phyloP scores from a whole-genome alignment of 176 grass and related monocot species.

The Rhynchospora pubera region DNA sequence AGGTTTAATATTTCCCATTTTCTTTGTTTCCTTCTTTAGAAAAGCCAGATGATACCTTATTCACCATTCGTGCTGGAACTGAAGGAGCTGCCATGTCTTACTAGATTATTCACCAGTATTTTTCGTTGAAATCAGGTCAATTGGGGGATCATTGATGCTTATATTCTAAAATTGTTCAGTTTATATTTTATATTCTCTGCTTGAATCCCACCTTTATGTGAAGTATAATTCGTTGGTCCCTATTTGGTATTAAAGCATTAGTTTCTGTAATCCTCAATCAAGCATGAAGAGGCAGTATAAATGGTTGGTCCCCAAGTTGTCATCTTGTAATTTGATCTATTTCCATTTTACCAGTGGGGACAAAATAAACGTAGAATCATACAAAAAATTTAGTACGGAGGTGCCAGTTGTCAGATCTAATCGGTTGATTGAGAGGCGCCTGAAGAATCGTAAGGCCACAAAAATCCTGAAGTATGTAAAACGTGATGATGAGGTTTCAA shows the following conservation, averaged over 20 bases:
- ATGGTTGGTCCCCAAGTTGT: background rate
- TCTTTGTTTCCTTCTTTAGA: background rate
- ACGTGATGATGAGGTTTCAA: background rate
- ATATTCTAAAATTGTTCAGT: background rate
- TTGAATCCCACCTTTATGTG: background rate
- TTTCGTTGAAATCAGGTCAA: background rate
- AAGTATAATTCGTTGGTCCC: background rate
- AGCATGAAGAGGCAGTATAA: background rate
- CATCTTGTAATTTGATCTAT: background rate
- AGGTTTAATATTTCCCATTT: conserved; percentile 9
- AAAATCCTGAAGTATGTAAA: conserved; percentile 4
- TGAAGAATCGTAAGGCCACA: conserved; percentile 17
- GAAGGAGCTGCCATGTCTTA: background rate
- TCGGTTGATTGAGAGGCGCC: conserved; percentile 6
- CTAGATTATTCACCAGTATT: background rate
- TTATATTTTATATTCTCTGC: background rate
- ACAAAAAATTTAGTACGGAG: background rate
- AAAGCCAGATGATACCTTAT: background rate
- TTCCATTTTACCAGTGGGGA: background rate
- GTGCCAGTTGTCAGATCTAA: conserved; percentile 18
- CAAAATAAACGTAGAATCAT: background rate
- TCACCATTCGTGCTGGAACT: background rate
- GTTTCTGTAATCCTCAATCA: background rate
- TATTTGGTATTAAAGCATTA: background rate
- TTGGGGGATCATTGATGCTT: background rate